Evolutionary conservation across 345 rosid genomes (phyloP), one percentile per base, ranked within the genome.

Genomic region (Erucastrum elatum): DNA sequence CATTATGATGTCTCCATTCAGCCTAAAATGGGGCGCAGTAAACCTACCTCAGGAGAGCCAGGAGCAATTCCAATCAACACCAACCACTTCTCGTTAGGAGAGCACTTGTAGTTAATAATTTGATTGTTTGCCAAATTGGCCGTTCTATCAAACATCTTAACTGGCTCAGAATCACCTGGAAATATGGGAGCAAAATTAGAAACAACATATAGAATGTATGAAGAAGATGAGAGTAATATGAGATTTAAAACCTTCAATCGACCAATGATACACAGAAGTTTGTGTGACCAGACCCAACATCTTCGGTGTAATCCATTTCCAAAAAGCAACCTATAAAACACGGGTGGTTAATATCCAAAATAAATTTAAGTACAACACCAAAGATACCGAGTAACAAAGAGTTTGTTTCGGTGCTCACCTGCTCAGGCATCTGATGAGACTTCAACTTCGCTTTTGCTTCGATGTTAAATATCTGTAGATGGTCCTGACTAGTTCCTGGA

Each of bases 391-490:
- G 12, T 44, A 41, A 65, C 27, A 75, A 31, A 31, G 4, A 15
- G 7, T 70, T 53, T 64, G 63, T 49, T 69, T 65, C 63, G 46
- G 39, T 15, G 66, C 56, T 70, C 79, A 91, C 99, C 90, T 91
- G 98, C 91, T 96, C 99, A 64, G 96, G 91, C 99, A 96, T 96
- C 86, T 93, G 99, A 85, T 93, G 90, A 5, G 97, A 96, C 71
- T 96, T 96, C 84, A 96, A 85, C 86, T 96, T 96, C 26, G 98
- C 84, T 82, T 96, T 96, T 87, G 90, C 80, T 90, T 96, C 99
- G 46, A 96, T 93, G 81, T 96, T 96, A 84, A 96, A 96, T 87
- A 96, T 93, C 85, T 96, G 99, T 61, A 96, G 85, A 85, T 96
- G 99, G 87, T 93, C 99, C 87, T 93, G 97, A 68, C 93, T 88